Conservation (phyloP, 139 green algal genomes). For the Pedinophyceae sp. region DNA sequence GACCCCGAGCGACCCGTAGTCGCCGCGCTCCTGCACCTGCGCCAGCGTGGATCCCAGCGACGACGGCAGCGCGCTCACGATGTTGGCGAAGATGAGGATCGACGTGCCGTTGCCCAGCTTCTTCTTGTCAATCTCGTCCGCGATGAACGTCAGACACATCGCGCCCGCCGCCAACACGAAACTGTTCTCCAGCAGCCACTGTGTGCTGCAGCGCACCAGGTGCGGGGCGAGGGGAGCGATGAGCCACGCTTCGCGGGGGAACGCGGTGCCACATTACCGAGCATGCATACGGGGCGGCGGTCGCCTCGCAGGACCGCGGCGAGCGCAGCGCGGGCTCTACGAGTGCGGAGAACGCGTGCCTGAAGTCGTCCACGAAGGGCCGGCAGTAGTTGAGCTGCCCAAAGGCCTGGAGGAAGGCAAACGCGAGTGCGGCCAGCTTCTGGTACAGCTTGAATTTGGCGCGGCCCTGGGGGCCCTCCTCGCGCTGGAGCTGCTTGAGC, state of each 20-base stretch:
- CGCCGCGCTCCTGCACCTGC: conserved; percentile 12
- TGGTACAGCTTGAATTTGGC: conserved; percentile 82
- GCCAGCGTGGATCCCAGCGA: conserved; percentile 46
- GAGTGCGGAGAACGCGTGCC: too few species aligned
- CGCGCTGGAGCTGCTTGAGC: conserved; percentile 89
- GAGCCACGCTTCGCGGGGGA: too few species aligned
- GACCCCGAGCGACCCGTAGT: conserved; percentile 19
- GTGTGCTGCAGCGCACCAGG: too few species aligned
- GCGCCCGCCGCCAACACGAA: conserved; percentile 65
- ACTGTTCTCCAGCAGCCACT: conserved; percentile 52
- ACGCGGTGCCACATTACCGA: too few species aligned
- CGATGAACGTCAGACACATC: conserved; percentile 24
- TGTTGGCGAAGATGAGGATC: conserved; percentile 97
- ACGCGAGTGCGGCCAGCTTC: conserved; percentile 65
- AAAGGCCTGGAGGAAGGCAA: conserved; percentile 72
- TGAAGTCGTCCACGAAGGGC: conserved; percentile 80
- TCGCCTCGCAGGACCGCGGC: too few species aligned
- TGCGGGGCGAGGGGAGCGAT: too few species aligned
- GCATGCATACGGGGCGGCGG: too few species aligned
- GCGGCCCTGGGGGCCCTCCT: conserved; percentile 79
- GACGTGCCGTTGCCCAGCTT: conserved; percentile 96
- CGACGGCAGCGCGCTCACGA: conserved; percentile 72
- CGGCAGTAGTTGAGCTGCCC: conserved; percentile 78
- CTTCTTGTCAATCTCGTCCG: conserved; percentile 80
- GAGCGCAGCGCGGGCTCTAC: too few species aligned